phyloP scores from a whole-genome alignment of 1,139 yeast genomes.

The Debaryomyces fabryi region DNA sequence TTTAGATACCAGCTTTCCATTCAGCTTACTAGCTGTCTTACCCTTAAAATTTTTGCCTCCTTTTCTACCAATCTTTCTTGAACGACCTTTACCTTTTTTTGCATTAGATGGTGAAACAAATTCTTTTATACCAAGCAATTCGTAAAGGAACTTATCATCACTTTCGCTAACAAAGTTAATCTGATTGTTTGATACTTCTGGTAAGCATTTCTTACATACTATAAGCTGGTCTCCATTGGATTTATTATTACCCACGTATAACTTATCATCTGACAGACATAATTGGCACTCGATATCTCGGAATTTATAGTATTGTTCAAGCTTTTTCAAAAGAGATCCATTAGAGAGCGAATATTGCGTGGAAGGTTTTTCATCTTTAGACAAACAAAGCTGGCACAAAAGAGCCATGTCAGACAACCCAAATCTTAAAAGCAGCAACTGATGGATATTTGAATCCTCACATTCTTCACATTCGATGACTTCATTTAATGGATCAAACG shows the following conservation, averaged over 20 bases:
- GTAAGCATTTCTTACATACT: constrained; percentile 47
- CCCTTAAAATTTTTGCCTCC: constrained; percentile 24
- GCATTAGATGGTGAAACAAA: constrained; percentile 24
- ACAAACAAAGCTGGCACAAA: constrained; percentile 50
- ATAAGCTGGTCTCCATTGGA: constrained; percentile 26
- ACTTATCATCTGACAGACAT: constrained; percentile 45
- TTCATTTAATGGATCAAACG: constrained; percentile 37
- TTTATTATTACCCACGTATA: constrained; percentile 38
- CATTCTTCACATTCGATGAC: constrained; percentile 59
- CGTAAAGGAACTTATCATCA: constrained; percentile 50
- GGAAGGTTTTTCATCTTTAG: constrained; percentile 50
- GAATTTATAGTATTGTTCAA: constrained; percentile 50
- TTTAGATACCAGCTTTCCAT: constrained; percentile 1
- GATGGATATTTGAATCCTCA: constrained; percentile 56
- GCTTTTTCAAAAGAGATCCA: constrained; percentile 54
- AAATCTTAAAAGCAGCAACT: constrained; percentile 51
- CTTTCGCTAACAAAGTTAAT: constrained; percentile 44
- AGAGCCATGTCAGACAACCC: constrained; percentile 59
- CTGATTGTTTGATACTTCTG: constrained; percentile 22
- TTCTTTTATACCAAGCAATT: constrained; percentile 54
- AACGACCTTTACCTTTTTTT: constrained; percentile 21
- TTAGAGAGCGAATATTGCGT: constrained; percentile 55
- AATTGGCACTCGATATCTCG: constrained; percentile 52
- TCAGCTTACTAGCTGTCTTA: not conserved
- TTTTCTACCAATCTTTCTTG: constrained; percentile 28